phyloP scores from a whole-genome alignment of 768 basidiomycete species.

The Podaxis sp. region DNA sequence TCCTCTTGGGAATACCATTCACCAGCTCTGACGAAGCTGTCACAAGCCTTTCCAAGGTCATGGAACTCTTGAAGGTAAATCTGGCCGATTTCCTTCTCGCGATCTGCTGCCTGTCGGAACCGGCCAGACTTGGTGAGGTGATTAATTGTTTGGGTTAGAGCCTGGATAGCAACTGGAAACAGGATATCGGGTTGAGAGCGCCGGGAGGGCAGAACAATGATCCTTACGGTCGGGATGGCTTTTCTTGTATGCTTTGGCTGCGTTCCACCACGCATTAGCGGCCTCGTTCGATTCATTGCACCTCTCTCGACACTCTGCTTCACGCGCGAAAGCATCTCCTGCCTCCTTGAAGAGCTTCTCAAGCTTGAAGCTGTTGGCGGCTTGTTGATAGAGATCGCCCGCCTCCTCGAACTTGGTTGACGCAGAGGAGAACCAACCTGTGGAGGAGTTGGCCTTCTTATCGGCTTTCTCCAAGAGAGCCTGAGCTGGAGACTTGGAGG shows the following conservation, averaged over 20 bases:
- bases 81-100: slow-evolving; percentile 96
- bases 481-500: slow-evolving; percentile 77
- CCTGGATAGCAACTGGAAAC: slow-evolving; percentile 80
- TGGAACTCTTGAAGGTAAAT: slow-evolving; percentile 84
- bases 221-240: slow-evolving; percentile 77
- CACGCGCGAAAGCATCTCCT: slow-evolving; percentile 88
- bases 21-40: slow-evolving; percentile 87
- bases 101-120: slow-evolving; percentile 96
- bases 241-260: slow-evolving; percentile 93
- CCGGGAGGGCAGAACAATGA: background rate
- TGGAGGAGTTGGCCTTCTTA: slow-evolving; percentile 84
- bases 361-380: slow-evolving; percentile 90
- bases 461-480: slow-evolving; percentile 82
- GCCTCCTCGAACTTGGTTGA: slow-evolving; percentile 92
- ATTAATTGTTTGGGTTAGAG: slow-evolving; percentile 79
- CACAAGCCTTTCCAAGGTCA: slow-evolving; percentile 84
- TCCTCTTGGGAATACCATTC: slow-evolving; percentile 99
- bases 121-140: slow-evolving; percentile 83
- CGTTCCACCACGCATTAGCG: slow-evolving; percentile 99
- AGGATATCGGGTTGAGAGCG: slow-evolving; percentile 15
- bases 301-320: slow-evolving; percentile 92
- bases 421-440: slow-evolving; percentile 86
- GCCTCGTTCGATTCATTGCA: slow-evolving; percentile 90
- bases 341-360: slow-evolving; percentile 92
- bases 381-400: slow-evolving; percentile 92